Percentiles rank a stretch among this genome's conserved stretches.
These are phyloP conservation scores for Fusarium mexicanum DNA, from an alignment of 2,329 filamentous ascomycete genomes.

Conservation along the genomic window DNA sequence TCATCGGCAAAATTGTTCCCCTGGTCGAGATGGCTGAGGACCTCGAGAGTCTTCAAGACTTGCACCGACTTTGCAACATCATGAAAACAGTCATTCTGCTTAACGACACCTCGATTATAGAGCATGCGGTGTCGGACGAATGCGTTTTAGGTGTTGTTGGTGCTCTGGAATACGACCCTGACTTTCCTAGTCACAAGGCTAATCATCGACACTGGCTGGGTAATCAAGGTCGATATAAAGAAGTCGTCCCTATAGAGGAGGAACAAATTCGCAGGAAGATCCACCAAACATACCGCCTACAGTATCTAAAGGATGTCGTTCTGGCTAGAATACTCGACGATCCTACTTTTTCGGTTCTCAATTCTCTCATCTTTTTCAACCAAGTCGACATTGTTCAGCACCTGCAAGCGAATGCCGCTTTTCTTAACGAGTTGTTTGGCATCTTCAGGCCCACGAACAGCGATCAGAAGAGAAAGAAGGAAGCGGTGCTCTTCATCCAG, in stretches of 20 bases:
- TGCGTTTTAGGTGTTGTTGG: slow-evolving; percentile 93
- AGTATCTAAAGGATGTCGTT: slow-evolving; percentile 98
- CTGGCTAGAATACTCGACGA: slow-evolving; percentile 96
- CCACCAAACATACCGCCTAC: slow-evolving; percentile 92
- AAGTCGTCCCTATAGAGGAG: slow-evolving; percentile 93
- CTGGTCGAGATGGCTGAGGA: slow-evolving; percentile 91
- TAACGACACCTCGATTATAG: slow-evolving; percentile 95
- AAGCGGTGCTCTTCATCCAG: slow-evolving; percentile 95
- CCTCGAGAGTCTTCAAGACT: slow-evolving; percentile 83
- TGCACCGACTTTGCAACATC: slow-evolving; percentile 95
- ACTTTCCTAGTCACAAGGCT: slow-evolving; percentile 96
- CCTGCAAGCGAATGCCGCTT: slow-evolving; percentile 81
- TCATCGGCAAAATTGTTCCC: slow-evolving; percentile 86
- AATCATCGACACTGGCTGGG: slow-evolving; percentile 95
- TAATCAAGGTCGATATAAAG: slow-evolving; percentile 90
- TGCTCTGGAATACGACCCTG: slow-evolving; percentile 95
- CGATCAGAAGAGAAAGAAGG: slow-evolving; percentile 81
- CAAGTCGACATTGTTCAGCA: slow-evolving; percentile 98
- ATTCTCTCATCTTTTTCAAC: slow-evolving; percentile 98
- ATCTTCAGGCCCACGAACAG: slow-evolving; percentile 77
- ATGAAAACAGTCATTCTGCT: slow-evolving; percentile 96
- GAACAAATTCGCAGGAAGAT: slow-evolving; percentile 86
- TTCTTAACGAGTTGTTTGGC: slow-evolving; percentile 85
- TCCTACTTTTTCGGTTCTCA: slow-evolving; percentile 96
- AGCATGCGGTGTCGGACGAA: slow-evolving; percentile 89